Conservation (phyloP, 441 rosid species). For the Macaranga tanarius region DNA sequence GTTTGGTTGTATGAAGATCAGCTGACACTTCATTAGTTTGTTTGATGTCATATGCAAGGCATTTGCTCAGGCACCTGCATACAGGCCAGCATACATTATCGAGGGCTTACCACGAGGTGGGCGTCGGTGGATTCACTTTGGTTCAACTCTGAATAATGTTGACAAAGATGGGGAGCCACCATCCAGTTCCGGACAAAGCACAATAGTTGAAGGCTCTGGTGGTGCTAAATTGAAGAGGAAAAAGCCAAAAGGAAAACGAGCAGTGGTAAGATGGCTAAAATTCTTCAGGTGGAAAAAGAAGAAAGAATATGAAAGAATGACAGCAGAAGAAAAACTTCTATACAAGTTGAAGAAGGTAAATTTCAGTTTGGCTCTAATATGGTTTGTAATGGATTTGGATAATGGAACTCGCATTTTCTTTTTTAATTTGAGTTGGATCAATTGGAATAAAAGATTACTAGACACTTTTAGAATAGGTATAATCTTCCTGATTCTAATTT, state of each 20-base stretch:
- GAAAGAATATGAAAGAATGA: conserved; percentile 89
- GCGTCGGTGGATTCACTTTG: conserved; percentile 45
- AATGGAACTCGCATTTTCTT: not conserved
- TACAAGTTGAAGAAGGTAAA: conserved; percentile 74
- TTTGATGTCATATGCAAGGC: conserved; percentile 61
- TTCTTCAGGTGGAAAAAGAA: conserved; percentile 91
- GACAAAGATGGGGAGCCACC: conserved; percentile 30
- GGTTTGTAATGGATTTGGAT: not conserved
- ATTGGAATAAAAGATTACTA: not conserved
- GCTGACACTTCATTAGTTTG: conserved; percentile 56
- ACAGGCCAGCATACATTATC: conserved; percentile 16
- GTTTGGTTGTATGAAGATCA: conserved; percentile 19
- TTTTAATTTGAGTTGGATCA: conserved; percentile 11
- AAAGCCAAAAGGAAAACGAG: conserved; percentile 80
- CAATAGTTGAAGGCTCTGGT: conserved; percentile 27
- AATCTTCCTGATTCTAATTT: not conserved
- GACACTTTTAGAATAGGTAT: not conserved
- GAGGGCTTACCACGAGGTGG: conserved; percentile 30
- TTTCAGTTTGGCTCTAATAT: not conserved
- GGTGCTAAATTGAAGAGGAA: conserved; percentile 55
- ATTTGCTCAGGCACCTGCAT: conserved; percentile 33
- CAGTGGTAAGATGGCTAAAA: conserved; percentile 90
- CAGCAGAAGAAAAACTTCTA: conserved; percentile 69
- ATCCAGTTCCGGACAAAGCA: conserved; percentile 26
- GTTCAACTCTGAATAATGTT: conserved; percentile 26